Evolutionary conservation across 225 moss, liverwort and hornwort species (phyloP), one percentile per base, ranked within the genome.

Genomic region (Ulota crispa): DNA sequence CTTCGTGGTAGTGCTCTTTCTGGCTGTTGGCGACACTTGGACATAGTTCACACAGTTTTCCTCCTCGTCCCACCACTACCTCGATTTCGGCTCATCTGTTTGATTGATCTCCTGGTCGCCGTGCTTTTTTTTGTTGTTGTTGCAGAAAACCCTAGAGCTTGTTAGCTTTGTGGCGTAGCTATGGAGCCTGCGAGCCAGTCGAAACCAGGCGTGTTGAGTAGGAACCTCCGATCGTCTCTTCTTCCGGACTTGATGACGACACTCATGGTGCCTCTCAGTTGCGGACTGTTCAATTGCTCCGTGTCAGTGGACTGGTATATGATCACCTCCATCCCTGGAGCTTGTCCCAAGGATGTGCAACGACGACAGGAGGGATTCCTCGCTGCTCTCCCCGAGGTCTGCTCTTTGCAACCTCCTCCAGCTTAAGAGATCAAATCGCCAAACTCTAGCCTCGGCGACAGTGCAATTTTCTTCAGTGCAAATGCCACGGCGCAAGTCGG

Each of bases 251-350:
- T 85, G 19, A 39, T 88, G 79, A 79, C 36, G 60, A 82, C 79
- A 20, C 75, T 88, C 15, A 79, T 82, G 23, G 82, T 88, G 75
- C 88, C 82, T 16, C 79, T 88, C 65, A 85, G 88, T 67, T 85
- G 82, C 70, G 85, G 88, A 0, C 72, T 85, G 39, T 88, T 85
- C 72, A 88, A 85, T 37, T 88, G 88, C 79, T 85, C 88, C 50
- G 82, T 88, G 3, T 75, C 85, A 3, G 43, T 85, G 28, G 88
- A 88, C 45, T 88, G 85, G 88, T 69, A 72, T 72, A 71, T 80
- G 79, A 80, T 88, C 78, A 82, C 70, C 52, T 72, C 72, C 62
- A 26, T 76, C 68, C 56, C 83, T 2, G 65, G 75, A 45, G 68
- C 61, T 32, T 77, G 42, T 16, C 66, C 70, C 26, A 72, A 32